Percentiles rank a stretch among this genome's conserved stretches.
Conservation (phyloP, 2,329 filamentous ascomycete species). For the Cryoendolithus antarcticus region DNA sequence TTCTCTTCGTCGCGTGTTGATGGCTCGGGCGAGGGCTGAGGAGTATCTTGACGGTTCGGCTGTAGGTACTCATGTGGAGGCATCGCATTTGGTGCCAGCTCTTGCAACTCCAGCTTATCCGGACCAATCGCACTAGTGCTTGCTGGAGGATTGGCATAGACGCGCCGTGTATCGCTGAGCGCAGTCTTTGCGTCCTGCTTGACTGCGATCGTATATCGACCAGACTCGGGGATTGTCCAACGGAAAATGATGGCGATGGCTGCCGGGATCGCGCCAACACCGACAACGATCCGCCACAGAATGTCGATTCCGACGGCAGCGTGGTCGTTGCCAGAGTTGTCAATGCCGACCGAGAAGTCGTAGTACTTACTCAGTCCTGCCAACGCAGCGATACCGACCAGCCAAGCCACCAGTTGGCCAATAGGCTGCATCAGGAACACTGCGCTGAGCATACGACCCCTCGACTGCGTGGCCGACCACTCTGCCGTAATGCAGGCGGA, state of each 20-base stretch:
- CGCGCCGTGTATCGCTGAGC: slow-evolving; percentile 11
- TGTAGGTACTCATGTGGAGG: background rate
- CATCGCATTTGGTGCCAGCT: background rate
- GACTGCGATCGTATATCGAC: slow-evolving; percentile 29
- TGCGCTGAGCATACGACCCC: slow-evolving; percentile 29
- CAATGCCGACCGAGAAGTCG: slow-evolving; percentile 1
- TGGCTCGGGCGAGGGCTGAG: slow-evolving; percentile 1
- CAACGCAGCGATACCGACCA: slow-evolving; percentile 9
- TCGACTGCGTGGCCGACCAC: slow-evolving; percentile 25
- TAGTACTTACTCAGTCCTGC: slow-evolving; percentile 12
- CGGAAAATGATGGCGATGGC: slow-evolving; percentile 27
- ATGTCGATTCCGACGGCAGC: slow-evolving; percentile 24
- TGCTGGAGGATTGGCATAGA: background rate
- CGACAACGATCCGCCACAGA: slow-evolving; percentile 28
- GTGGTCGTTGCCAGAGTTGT: slow-evolving; percentile 7
- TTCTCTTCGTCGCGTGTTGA: slow-evolving; percentile 8
- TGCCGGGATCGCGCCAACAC: slow-evolving; percentile 28
- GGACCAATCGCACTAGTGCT: background rate
- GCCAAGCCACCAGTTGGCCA: slow-evolving; percentile 25
- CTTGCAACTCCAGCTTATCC: background rate
- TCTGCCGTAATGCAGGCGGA: slow-evolving; percentile 28
- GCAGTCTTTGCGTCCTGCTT: slow-evolving; percentile 18
- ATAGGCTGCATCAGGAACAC: slow-evolving; percentile 32
- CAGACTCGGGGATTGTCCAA: slow-evolving; percentile 29
- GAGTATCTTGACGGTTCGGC: background rate